Evolutionary conservation across 257 asterid genomes (phyloP).

Genomic region (Primulina huaijiensis): DNA sequence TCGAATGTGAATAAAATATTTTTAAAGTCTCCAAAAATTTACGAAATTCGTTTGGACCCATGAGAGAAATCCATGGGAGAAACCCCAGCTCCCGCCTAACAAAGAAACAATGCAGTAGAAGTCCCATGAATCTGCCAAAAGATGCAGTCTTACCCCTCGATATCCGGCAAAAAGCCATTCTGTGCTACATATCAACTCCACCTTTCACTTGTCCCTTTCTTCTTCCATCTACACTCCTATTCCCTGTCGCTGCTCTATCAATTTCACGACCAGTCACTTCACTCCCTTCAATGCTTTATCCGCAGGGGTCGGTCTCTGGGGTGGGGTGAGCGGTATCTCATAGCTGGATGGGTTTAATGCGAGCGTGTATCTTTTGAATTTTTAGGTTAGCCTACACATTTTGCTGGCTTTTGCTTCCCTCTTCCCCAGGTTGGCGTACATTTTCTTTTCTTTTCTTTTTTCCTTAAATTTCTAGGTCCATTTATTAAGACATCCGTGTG

Average conservation of each 20-base stretch:
- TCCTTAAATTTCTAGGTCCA: neutral
- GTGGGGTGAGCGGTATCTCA: neutral
- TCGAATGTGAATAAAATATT: too few relatives aligned
- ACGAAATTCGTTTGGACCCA: too few relatives aligned
- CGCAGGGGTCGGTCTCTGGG: neutral
- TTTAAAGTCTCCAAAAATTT: too few relatives aligned
- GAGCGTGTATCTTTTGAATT: neutral
- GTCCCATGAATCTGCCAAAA: neutral
- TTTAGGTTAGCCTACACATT: neutral
- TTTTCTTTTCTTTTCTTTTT: neutral
- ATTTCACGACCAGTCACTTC: slow-evolving; percentile 29
- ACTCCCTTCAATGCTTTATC: slow-evolving; percentile 11
- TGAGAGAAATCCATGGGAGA: too few relatives aligned
- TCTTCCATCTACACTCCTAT: neutral
- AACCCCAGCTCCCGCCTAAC: neutral
- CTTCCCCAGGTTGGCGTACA: slow-evolving; percentile 15
- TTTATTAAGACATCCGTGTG: neutral
- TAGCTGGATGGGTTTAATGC: slow-evolving; percentile 9
- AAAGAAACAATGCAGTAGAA: neutral
- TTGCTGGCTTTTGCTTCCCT: neutral
- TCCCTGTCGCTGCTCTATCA: slow-evolving; percentile 29
- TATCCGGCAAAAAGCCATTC: neutral
- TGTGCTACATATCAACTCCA: neutral
- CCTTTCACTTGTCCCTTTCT: slow-evolving; percentile 23
- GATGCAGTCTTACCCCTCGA: neutral